These are phyloP conservation scores for Arthrobotrys sphaeroides DNA, from an alignment of 2,329 filamentous ascomycete species.

Conservation along the genomic window DNA sequence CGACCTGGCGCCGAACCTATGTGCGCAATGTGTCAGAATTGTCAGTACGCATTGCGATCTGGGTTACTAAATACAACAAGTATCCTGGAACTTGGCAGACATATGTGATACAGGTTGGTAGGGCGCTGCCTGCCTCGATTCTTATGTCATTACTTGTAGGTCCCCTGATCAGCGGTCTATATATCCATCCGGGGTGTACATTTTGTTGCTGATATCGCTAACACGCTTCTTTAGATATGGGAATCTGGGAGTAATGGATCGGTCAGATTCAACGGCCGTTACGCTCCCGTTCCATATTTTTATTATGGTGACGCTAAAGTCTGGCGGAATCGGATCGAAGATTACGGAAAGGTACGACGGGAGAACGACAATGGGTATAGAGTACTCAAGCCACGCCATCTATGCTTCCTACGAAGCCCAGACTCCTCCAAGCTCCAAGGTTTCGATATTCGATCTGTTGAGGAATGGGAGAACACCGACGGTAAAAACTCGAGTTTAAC, in stretches of 20 bases:
- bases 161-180: not conserved
- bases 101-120: conserved; percentile 25
- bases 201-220: no score
- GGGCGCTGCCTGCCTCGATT: conserved; percentile 33
- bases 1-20: conserved; percentile 55
- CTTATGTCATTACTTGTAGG: conserved; percentile 19
- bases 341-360: not conserved
- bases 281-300: conserved; percentile 47
- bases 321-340: conserved; percentile 54
- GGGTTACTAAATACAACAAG: conserved; percentile 52
- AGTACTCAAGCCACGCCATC: conserved; percentile 48
- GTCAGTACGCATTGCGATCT: conserved; percentile 52
- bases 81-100: conserved; percentile 44
- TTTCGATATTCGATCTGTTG: conserved; percentile 28
- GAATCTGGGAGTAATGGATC: not conserved
- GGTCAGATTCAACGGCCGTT: conserved; percentile 12
- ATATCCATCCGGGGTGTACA: not conserved
- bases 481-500: conserved; percentile 17
- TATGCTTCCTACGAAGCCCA: conserved; percentile 52
- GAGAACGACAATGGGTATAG: conserved; percentile 35
- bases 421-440: conserved; percentile 13
- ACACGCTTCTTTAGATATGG: not conserved
- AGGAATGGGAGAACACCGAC: conserved; percentile 45
- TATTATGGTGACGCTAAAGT: conserved; percentile 53
- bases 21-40: conserved; percentile 28